Conservation (phyloP, 164 flowering plant species). For the Berberis vulgaris region DNA sequence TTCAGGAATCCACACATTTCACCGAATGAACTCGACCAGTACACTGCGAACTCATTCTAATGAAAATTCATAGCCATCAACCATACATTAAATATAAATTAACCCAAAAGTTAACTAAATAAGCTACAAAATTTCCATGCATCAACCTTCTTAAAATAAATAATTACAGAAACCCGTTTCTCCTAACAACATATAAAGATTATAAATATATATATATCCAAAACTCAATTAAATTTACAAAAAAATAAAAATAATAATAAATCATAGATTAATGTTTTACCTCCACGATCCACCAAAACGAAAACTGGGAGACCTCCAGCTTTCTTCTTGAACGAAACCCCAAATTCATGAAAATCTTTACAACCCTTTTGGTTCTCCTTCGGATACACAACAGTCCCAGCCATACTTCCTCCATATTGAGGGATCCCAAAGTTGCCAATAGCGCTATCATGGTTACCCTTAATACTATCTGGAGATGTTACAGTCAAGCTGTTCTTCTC, state of each 20-base stretch:
- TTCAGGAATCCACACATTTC: no score
- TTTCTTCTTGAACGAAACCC: slow-evolving; percentile 49
- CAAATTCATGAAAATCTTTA: slow-evolving; percentile 43
- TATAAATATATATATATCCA: no score
- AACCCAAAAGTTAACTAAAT: neutral
- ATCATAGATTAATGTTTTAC: slow-evolving; percentile 16
- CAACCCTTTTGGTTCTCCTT: slow-evolving; percentile 73
- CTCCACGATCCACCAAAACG: slow-evolving; percentile 90
- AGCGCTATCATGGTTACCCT: slow-evolving; percentile 76
- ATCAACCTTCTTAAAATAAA: no score
- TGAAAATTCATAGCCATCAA: no score
- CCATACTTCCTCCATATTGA: slow-evolving; percentile 91
- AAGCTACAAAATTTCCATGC: neutral
- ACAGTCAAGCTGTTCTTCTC: slow-evolving; percentile 90
- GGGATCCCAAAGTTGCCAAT: slow-evolving; percentile 95
- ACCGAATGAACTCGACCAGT: no score
- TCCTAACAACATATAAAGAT: neutral
- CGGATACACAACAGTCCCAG: slow-evolving; percentile 67
- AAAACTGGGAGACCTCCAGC: slow-evolving; percentile 76
- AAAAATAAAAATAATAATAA: neutral
- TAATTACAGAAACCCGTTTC: neutral
- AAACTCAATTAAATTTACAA: neutral
- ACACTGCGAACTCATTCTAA: neutral
- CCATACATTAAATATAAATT: neutral
- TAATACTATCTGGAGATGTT: slow-evolving; percentile 64